These are phyloP conservation scores for Penicillium flavigenum DNA, from an alignment of 495 filamentous ascomycete genomes.

Conservation along the genomic window DNA sequence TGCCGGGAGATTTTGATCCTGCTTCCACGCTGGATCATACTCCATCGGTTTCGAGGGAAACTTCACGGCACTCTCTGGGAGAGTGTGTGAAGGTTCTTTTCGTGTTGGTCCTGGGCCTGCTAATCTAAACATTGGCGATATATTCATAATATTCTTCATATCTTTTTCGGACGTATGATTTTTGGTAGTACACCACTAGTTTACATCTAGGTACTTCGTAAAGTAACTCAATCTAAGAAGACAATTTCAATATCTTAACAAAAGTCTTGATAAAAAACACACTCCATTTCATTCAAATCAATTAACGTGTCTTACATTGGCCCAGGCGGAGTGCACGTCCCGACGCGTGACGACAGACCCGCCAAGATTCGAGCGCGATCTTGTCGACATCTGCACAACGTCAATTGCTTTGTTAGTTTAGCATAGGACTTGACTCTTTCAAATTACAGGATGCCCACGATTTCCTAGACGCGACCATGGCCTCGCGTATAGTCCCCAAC, in stretches of 20 bases:
- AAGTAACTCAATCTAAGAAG: neutral
- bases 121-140: constrained; percentile 52
- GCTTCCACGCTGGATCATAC: constrained; percentile 10
- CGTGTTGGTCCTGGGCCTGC: constrained; percentile 25
- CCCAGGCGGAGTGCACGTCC: constrained; percentile 15
- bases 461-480: constrained; percentile 36
- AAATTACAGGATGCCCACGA: constrained; percentile 21
- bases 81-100: constrained; percentile 7
- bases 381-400: constrained; percentile 13
- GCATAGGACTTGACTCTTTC: constrained; percentile 4
- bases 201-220: neutral
- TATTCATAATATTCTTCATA: constrained; percentile 32
- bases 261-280: too few relatives aligned
- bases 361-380: constrained; percentile 15
- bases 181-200: neutral
- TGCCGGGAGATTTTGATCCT: constrained; percentile 1
- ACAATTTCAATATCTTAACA: neutral
- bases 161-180: constrained; percentile 9
- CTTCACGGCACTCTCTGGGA: constrained; percentile 6
- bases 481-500: constrained; percentile 34
- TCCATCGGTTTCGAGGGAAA: constrained; percentile 16
- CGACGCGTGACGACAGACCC: constrained; percentile 41
- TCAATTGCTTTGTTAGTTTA: constrained; percentile 13
- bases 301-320: neutral
- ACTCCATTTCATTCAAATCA: neutral